Percentiles rank a stretch among this genome's conserved stretches.
These are phyloP conservation scores for Didymella segeticola DNA, from an alignment of 2,329 filamentous ascomycete genomes.

Conservation along the genomic window DNA sequence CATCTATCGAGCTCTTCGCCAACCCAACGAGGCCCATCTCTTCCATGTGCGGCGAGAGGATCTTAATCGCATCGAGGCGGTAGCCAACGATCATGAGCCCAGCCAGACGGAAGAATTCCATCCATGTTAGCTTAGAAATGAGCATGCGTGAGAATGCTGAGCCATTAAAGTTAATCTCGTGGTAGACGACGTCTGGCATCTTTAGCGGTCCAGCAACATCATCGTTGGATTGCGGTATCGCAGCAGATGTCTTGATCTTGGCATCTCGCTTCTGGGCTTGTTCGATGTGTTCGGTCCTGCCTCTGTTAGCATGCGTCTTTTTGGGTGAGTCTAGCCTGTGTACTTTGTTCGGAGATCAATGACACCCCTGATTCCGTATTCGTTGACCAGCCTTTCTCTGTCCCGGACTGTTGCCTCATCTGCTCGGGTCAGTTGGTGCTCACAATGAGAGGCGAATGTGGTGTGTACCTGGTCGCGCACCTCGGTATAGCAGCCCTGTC, in stretches of 20 bases:
- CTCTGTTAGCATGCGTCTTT: conserved; percentile 5
- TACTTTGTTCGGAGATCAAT: conserved; percentile 82
- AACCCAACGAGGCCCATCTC: conserved; percentile 75
- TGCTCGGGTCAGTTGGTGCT: conserved; percentile 30
- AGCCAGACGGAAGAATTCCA: conserved; percentile 68
- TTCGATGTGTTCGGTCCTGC: conserved; percentile 74
- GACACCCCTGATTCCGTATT: conserved; percentile 72
- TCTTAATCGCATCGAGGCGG: conserved; percentile 70
- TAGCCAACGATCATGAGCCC: conserved; percentile 70
- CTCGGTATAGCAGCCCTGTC: conserved; percentile 41
- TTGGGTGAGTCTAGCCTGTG: conserved; percentile 4
- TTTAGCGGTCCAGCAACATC: conserved; percentile 63
- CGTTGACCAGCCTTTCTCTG: conserved; percentile 63
- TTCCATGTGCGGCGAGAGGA: conserved; percentile 74
- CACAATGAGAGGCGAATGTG: neutral
- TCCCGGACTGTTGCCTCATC: conserved; percentile 77
- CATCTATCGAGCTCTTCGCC: conserved; percentile 71
- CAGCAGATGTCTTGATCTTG: conserved; percentile 54
- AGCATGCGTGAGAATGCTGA: conserved; percentile 72
- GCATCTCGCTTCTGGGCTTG: conserved; percentile 68
- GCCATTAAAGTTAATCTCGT: conserved; percentile 76
- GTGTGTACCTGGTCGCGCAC: conserved; percentile 44
- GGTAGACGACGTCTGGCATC: conserved; percentile 69
- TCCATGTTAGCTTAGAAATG: conserved; percentile 71
- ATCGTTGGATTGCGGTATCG: conserved; percentile 56